Conservation (phyloP, 768 basidiomycete species). For the Leucocoprinus birnbaumii region DNA sequence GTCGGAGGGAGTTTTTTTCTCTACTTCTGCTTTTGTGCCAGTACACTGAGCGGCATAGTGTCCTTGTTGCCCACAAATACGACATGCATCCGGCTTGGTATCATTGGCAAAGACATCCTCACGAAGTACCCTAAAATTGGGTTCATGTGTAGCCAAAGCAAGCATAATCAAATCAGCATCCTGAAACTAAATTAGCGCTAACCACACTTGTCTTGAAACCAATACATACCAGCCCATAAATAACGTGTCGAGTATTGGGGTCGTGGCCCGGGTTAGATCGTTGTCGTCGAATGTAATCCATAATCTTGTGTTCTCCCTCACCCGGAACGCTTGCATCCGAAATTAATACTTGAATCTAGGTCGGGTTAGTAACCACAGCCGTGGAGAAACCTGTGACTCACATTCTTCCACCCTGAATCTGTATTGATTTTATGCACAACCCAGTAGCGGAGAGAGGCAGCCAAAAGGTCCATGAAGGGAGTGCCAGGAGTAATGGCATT, state of each 20-base stretch:
- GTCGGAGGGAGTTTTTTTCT: constrained; percentile 68
- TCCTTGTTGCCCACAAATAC: constrained; percentile 91
- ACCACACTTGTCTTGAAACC: not conserved
- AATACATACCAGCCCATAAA: constrained; percentile 87
- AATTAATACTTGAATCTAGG: constrained; percentile 89
- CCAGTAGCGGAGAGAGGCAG: constrained; percentile 91
- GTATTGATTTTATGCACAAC: constrained; percentile 92
- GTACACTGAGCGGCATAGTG: constrained; percentile 96
- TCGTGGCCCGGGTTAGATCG: constrained; percentile 86
- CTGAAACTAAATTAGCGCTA: constrained; percentile 35
- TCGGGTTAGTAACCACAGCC: constrained; percentile 2
- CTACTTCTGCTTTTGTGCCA: constrained; percentile 65
- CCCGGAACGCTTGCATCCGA: constrained; percentile 97
- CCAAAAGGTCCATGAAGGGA: constrained; percentile 95
- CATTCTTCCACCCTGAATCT: constrained; percentile 95
- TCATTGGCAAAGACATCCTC: constrained; percentile 95
- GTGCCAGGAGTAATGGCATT: constrained; percentile 99
- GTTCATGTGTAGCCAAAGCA: constrained; percentile 95
- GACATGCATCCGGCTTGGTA: constrained; percentile 76
- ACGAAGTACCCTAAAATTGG: constrained; percentile 94
- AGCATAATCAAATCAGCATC: constrained; percentile 99
- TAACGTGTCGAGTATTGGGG: constrained; percentile 94
- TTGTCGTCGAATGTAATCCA: constrained; percentile 96
- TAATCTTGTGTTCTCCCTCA: constrained; percentile 99
- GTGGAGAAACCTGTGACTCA: constrained; percentile 30